Percentiles rank a stretch among this genome's conserved stretches.
Conservation (phyloP, 257 asterid species). For the Nicotiana attenuata region DNA sequence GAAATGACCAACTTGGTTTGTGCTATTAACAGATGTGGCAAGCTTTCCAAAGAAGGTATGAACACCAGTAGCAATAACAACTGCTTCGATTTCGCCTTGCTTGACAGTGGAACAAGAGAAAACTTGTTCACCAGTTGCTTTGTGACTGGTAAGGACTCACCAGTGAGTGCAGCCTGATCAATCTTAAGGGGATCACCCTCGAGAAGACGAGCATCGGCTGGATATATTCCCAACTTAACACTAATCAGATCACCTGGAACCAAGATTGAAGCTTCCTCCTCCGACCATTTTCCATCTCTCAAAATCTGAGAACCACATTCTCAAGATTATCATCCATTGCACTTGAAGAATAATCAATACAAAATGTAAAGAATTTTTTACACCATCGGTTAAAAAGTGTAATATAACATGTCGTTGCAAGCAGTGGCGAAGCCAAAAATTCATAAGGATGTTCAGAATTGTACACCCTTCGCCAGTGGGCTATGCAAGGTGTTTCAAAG, state of each 20-base stretch:
- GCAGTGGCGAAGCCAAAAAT: too few species aligned
- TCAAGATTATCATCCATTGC: background rate
- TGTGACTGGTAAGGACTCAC: constrained; percentile 73
- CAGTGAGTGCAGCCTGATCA: constrained; percentile 81
- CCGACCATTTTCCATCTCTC: constrained; percentile 71
- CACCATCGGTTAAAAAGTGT: too few species aligned
- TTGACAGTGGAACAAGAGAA: constrained; percentile 87
- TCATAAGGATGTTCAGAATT: too few species aligned
- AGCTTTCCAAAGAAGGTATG: constrained; percentile 84
- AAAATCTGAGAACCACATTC: constrained; percentile 31
- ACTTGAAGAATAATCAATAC: background rate
- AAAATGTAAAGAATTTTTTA: too few species aligned
- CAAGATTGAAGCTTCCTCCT: constrained; percentile 69
- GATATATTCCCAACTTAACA: constrained; percentile 81
- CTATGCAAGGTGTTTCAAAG: too few species aligned
- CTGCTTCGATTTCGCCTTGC: constrained; percentile 84
- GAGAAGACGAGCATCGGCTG: constrained; percentile 78
- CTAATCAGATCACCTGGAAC: constrained; percentile 82
- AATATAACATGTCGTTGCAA: too few species aligned
- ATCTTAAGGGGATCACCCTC: constrained; percentile 82
- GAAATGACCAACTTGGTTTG: constrained; percentile 78
- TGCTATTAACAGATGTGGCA: constrained; percentile 82
- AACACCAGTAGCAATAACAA: constrained; percentile 80
- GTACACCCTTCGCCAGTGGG: too few species aligned
- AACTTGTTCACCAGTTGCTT: constrained; percentile 49